phyloP scores from a whole-genome alignment of 2,329 filamentous ascomycete genomes.

The Hypoxylon sp. region DNA sequence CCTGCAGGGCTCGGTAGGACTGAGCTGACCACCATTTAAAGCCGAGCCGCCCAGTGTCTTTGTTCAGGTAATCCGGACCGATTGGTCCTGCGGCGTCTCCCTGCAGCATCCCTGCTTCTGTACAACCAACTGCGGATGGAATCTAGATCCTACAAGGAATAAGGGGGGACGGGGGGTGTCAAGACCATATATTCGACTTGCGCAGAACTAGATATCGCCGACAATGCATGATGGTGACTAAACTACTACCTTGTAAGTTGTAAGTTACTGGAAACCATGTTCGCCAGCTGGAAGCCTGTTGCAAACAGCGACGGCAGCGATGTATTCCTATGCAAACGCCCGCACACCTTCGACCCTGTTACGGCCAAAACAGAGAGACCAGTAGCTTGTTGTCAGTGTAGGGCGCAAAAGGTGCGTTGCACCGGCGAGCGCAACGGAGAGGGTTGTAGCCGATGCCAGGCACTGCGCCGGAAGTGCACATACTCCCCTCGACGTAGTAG shows the following conservation, averaged over 20 bases:
- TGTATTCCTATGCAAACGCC: slow-evolving; percentile 21
- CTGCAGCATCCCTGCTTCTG: not conserved
- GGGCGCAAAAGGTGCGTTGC: slow-evolving; percentile 30
- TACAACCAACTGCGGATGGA: not conserved
- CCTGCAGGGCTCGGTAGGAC: not conserved
- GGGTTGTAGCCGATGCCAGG: slow-evolving; percentile 24
- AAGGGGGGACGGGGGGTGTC: not conserved
- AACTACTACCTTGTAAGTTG: not conserved
- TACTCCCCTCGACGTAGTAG: slow-evolving; percentile 12
- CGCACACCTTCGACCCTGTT: slow-evolving; percentile 25
- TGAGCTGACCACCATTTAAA: slow-evolving; percentile 4
- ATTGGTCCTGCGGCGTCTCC: not conserved
- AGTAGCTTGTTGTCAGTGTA: slow-evolving; percentile 22
- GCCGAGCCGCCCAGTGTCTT: not conserved
- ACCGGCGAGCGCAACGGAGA: slow-evolving; percentile 15
- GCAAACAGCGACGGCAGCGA: slow-evolving; percentile 19
- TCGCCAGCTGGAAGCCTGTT: slow-evolving; percentile 26
- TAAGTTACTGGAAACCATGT: slow-evolving; percentile 13
- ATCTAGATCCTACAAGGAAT: slow-evolving; percentile 7
- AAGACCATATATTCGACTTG: slow-evolving; percentile 15
- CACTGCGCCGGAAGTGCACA: slow-evolving; percentile 14
- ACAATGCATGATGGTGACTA: not conserved
- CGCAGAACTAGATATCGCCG: slow-evolving; percentile 15
- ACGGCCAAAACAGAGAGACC: slow-evolving; percentile 24
- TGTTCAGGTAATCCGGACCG: not conserved